A percentile compares a stretch with the other conserved stretches of the same genome.
Evolutionary conservation across 805 yeast species (phyloP).

Genomic region (Candida boleticola): DNA sequence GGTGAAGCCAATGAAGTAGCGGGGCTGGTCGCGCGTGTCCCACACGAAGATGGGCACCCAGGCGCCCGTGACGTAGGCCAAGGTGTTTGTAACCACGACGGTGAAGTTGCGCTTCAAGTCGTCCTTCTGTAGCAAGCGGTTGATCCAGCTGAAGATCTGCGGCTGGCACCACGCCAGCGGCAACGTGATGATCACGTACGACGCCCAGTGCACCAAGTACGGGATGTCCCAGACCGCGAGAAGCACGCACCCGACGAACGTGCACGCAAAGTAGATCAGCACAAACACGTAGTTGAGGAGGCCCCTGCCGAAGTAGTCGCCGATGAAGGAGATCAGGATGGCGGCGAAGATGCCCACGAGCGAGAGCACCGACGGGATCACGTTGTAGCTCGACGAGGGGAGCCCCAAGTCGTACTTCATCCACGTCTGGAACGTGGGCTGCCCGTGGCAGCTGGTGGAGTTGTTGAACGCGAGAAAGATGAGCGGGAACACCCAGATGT

Average conservation of each 20-base stretch:
- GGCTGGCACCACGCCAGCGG: conserved; percentile 22
- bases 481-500: conserved; percentile 20
- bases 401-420: conserved; percentile 35
- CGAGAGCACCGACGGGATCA: conserved; percentile 37
- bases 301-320: conserved; percentile 33
- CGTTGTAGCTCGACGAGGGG: conserved; percentile 33
- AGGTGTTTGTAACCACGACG: conserved; percentile 39
- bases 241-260: conserved; percentile 16
- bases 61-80: conserved; percentile 41
- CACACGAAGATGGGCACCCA: conserved; percentile 44
- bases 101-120: conserved; percentile 33
- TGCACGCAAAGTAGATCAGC: conserved; percentile 11
- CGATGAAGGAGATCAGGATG: conserved; percentile 30
- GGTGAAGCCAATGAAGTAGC: conserved; percentile 36
- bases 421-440: conserved; percentile 48
- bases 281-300: conserved; percentile 14
- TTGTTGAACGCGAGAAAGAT: conserved; percentile 39
- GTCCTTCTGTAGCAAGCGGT: conserved; percentile 16
- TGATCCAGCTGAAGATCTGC: conserved; percentile 21
- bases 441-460: conserved; percentile 27
- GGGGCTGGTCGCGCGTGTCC: conserved; percentile 35
- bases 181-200: conserved; percentile 15
- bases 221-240: conserved; percentile 20
- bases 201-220: conserved; percentile 18
- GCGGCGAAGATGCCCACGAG: conserved; percentile 40